Base-by-base conservation (phyloP, 495 filamentous ascomycete species). In the Xylaria scruposa region DNA sequence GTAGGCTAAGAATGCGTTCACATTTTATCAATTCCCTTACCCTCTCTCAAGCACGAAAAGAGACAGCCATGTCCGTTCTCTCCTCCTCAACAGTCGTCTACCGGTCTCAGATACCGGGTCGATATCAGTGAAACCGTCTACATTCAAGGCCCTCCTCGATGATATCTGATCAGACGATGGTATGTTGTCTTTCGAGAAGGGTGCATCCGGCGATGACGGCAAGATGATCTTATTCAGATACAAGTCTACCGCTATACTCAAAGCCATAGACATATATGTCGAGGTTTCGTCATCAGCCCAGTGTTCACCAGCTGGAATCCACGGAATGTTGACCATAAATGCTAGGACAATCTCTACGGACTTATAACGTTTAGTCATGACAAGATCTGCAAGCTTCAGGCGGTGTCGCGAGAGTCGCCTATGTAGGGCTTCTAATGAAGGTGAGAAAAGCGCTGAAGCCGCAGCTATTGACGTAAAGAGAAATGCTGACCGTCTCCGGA, bases 291-390 rank as follows among this genome's bases (percentile, higher is more conserved):
- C 91, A 73, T 92, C 91, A 17, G 88, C 88, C 74, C 90, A 85
- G 74, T 89, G 86, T 60, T 87, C 85, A 6, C 91, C 90, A 0
- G 91, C 90, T 15, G 88, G 85, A 87, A 93, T 92, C 91, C 91
- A 93, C 13, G 91, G 91, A 31, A 93, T 86, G 73, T 92, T 92
- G n/a, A 91, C 86, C 89, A 92, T 91, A 72, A 92, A 93, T 2
- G 89, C 91, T 17, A 93, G 77, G 6, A 93, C 87, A 68, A 93
- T 92, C 76, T 93, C 91, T 9, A 91, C 89, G 8, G 91, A 93
- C 46, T 88, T 86, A 73, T 88, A 83, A 3, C 90, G 85, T 51
- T 88, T 83, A 0, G 82, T 77, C 47, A 90, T 87, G 31, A 92
- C 85, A 26, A 86, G 84, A 42, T 88, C 85, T 0, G 89, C 91